phyloP scores from a whole-genome alignment of 23 red algal genomes.

The Agarophyton chilense region DNA sequence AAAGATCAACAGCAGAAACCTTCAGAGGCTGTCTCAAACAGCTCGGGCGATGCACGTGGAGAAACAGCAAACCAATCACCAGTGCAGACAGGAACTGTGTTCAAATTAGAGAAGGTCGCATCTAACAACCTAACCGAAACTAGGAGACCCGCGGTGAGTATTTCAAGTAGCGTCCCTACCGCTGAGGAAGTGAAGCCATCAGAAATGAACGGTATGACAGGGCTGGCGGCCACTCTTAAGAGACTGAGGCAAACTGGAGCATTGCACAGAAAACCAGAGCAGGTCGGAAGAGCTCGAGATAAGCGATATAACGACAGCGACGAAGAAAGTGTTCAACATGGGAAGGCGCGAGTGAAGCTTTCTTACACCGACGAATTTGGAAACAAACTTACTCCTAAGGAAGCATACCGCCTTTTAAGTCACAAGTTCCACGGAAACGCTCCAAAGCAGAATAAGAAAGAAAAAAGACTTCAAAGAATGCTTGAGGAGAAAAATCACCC shows the following conservation, averaged over 20 bases:
- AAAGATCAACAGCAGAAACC: not conserved
- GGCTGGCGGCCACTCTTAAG: constrained; percentile 50
- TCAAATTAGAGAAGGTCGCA: not conserved
- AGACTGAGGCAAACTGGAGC: constrained; percentile 46
- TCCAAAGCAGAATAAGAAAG: constrained; percentile 74
- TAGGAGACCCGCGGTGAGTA: not conserved
- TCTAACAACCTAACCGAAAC: not conserved
- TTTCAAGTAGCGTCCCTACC: not conserved
- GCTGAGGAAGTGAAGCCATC: not conserved
- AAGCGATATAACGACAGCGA: constrained; percentile 28
- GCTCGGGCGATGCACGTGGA: too few relatives aligned
- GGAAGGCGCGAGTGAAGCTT: constrained; percentile 42
- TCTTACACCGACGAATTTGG: constrained; percentile 72
- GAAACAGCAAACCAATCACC: not conserved
- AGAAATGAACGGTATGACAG: constrained; percentile 41
- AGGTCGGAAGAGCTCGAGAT: constrained; percentile 67
- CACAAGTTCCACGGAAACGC: constrained; percentile 86
- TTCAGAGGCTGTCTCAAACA: not conserved
- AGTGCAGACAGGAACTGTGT: not conserved
- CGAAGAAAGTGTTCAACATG: constrained; percentile 11
- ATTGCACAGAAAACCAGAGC: constrained; percentile 27
- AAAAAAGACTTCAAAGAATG: constrained; percentile 61
- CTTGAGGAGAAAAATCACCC: constrained; percentile 6
- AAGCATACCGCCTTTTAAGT: constrained; percentile 65
- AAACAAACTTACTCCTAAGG: constrained; percentile 73